These are phyloP conservation scores for Rhodotorula sp. DNA, from an alignment of 1,284 basidiomycete species.

Conservation along the genomic window DNA sequence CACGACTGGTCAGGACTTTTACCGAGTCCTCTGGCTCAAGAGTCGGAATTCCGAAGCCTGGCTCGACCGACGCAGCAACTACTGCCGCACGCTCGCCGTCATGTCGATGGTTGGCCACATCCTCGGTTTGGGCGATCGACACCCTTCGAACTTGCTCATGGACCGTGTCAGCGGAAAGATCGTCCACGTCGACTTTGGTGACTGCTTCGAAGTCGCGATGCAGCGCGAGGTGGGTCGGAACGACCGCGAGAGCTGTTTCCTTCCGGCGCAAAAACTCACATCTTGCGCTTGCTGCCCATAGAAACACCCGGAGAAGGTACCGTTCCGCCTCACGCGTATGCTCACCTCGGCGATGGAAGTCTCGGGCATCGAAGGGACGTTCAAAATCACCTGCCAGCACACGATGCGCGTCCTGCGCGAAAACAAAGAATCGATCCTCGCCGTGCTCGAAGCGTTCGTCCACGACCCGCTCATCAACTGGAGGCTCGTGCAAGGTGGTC, in stretches of 20 bases:
- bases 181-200: conserved; percentile 89
- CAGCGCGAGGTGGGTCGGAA: conserved; percentile 45
- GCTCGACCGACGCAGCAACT: conserved; percentile 95
- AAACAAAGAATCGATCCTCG: conserved; percentile 97
- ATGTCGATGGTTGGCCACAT: conserved; percentile 97
- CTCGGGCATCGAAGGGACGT: conserved; percentile 96
- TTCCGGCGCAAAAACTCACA: neutral
- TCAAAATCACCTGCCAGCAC: conserved; percentile 87
- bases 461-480: conserved; percentile 62
- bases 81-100: conserved; percentile 90
- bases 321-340: conserved; percentile 98
- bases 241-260: neutral
- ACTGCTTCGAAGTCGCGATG: conserved; percentile 53
- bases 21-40: conserved; percentile 96
- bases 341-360: conserved; percentile 99
- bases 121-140: conserved; percentile 94
- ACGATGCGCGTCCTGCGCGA: conserved; percentile 95
- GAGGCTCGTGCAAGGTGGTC: conserved; percentile 52
- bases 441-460: conserved; percentile 82
- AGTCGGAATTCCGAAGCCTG: conserved; percentile 94
- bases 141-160: conserved; percentile 93
- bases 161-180: conserved; percentile 93
- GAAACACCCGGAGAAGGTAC: conserved; percentile 99
- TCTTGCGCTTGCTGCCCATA: conserved; percentile 52
- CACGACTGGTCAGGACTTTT: conserved; percentile 98